Base-by-base conservation (phyloP, 2,329 filamentous ascomycete genomes). In the Colletotrichum caudatum region DNA sequence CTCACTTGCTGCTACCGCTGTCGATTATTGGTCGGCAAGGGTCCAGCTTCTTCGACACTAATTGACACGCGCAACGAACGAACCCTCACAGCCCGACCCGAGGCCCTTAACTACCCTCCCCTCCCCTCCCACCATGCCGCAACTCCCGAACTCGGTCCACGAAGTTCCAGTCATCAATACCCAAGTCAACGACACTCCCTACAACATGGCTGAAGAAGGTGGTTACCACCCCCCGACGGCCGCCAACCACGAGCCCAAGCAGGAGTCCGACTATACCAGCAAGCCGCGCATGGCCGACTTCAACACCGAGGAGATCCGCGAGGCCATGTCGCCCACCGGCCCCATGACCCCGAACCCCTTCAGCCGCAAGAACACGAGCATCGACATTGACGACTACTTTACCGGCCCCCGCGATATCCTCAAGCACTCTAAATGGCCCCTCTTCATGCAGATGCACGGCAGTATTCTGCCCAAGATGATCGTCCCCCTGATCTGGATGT, bases 381-480 rank as follows among this genome's bases (percentile, higher is more conserved):
- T 86, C 72, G 86, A 89, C 44, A 74, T 91, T 59, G 88, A 90
- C 71, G 88, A 90, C 74, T 91, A 91, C 79, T 91, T 91, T 77
- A 87, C 78, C 60, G 90, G 89, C 16, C 93, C 93, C 61, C 88
- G 91, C 72, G 90, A 94, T 78, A 88, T 93, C 74, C 85, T 89
- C 69, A 89, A 89, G 76, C 92, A 94, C 80, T 94, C 92, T 26
- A 94, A 93, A 85, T 91, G 92, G 86, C 93, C 93, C 23, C 87
- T 90, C 74, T 92, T 94, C 78, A 82, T 95, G 79, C 91, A 92
- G 70, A 86, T 95, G 82, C 92, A 94, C 79, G 93, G 93, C 76
- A 93, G 90, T 73, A 90, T 95, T 72, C 79, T 92, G 69, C 93
- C 93, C 16, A 91, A 92, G 77, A 89, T 95, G 87, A 88, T 94